Evolutionary conservation across 345 rosid species (phyloP).

Genomic region (Reutealis trisperma): DNA sequence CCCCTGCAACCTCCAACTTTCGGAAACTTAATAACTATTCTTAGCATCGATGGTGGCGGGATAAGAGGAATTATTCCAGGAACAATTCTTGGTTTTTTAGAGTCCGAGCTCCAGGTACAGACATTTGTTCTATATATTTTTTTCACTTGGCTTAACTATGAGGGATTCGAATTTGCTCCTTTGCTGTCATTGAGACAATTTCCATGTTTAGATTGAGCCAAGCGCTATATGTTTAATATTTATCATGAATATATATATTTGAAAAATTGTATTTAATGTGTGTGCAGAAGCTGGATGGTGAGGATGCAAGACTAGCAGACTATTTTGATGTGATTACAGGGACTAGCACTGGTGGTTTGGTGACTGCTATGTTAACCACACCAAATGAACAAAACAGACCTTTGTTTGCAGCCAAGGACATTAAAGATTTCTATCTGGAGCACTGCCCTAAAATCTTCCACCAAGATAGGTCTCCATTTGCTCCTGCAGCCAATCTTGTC

Average conservation of each 20-base stretch:
- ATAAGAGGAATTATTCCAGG: slow-evolving; percentile 73
- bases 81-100: slow-evolving; percentile 57
- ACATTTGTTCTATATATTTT: no score
- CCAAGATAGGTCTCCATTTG: slow-evolving; percentile 22
- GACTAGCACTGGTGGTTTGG: slow-evolving; percentile 75
- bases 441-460: slow-evolving; percentile 27
- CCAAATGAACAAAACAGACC: slow-evolving; percentile 63
- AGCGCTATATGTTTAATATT: no score
- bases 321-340: slow-evolving; percentile 70
- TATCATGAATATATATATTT: background rate
- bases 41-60: slow-evolving; percentile 85
- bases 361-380: slow-evolving; percentile 63
- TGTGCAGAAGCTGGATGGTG: slow-evolving; percentile 65
- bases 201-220: no score
- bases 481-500: slow-evolving; percentile 32
- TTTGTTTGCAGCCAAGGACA: slow-evolving; percentile 62
- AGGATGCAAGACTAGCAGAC: slow-evolving; percentile 64
- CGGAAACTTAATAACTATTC: slow-evolving; percentile 58
- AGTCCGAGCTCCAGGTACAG: slow-evolving; percentile 68
- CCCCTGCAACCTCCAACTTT: slow-evolving; percentile 58
- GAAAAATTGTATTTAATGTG: no score
- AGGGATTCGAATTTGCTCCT: no score
- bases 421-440: slow-evolving; percentile 32
- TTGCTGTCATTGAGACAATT: no score
- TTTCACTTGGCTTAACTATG: no score